Conservation (phyloP, 768 basidiomycete species). For the Cystobasidium ongulense region DNA sequence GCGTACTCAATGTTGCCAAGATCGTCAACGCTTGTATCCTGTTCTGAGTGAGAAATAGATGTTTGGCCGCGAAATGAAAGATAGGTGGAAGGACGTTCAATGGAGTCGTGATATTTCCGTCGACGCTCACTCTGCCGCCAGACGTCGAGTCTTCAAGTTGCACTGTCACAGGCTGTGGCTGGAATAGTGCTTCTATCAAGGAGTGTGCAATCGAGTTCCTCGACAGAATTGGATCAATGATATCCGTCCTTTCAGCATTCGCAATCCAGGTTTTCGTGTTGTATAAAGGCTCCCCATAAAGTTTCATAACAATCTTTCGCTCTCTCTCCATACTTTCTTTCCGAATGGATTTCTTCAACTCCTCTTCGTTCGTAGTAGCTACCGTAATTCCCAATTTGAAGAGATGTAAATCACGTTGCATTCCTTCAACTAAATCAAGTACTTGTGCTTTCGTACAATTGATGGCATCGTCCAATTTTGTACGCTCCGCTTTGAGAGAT, state of each 20-base stretch:
- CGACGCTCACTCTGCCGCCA: too few species aligned
- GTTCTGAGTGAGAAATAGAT: conserved; percentile 18
- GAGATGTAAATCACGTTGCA: conserved; percentile 3
- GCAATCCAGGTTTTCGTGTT: neutral
- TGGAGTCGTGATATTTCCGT: too few species aligned
- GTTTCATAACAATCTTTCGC: neutral
- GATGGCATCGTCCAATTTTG: neutral
- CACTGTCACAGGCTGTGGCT: neutral
- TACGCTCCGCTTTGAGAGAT: neutral
- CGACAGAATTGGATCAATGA: neutral
- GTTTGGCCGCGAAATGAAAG: neutral
- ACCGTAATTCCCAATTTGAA: conserved; percentile 6
- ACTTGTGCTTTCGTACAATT: neutral
- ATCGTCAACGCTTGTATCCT: conserved; percentile 20
- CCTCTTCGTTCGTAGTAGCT: neutral
- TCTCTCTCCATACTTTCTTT: conserved; percentile 11
- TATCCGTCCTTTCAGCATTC: neutral
- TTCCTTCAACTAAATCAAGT: neutral
- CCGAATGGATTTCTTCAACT: neutral
- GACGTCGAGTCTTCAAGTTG: neutral
- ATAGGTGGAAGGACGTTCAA: conserved; percentile 13
- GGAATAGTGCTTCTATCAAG: neutral
- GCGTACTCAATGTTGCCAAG: conserved; percentile 7
- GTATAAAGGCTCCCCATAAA: neutral
- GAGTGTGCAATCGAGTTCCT: neutral